A percentile compares a stretch with the other conserved stretches of the same genome.
Evolutionary conservation across 345 rosid species (phyloP).

Genomic region (Conringia planisiliqua): DNA sequence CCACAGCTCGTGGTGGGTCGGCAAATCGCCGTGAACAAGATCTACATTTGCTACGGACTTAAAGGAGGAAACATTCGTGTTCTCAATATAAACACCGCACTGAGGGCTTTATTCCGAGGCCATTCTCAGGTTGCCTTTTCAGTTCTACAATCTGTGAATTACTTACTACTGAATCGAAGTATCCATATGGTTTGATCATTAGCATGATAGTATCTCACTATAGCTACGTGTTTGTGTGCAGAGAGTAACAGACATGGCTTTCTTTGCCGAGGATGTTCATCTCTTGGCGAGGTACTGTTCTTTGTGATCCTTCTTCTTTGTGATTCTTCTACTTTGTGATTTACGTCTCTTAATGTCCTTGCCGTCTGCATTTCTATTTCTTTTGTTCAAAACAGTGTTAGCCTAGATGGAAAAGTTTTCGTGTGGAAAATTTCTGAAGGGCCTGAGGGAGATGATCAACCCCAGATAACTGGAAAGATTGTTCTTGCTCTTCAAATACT

Average conservation of each 20-base stretch:
- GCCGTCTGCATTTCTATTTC: background rate
- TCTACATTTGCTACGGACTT: conserved; percentile 79
- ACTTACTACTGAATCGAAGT: background rate
- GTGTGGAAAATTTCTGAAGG: conserved; percentile 81
- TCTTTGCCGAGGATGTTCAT: conserved; percentile 92
- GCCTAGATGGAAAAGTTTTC: conserved; percentile 74
- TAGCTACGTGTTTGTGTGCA: conserved; percentile 23
- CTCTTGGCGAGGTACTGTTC: conserved; percentile 75
- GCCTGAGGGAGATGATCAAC: conserved; percentile 65
- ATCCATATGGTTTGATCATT: background rate
- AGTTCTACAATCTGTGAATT: background rate
- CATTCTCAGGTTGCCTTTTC: conserved; percentile 60
- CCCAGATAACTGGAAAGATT: conserved; percentile 60
- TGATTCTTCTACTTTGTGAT: background rate
- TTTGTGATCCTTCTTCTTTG: background rate
- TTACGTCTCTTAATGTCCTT: background rate
- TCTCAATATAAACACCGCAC: conserved; percentile 77
- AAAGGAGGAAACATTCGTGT: conserved; percentile 82
- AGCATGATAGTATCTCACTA: background rate
- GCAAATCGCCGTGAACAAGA: conserved; percentile 77
- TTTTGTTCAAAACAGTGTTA: conserved; percentile 46
- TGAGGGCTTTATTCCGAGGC: conserved; percentile 75
- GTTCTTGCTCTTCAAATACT: conserved; percentile 63
- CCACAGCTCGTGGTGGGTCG: conserved; percentile 78
- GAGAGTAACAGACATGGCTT: conserved; percentile 92